Base-by-base conservation (phyloP, 225 moss, liverwort and hornwort species). In the Bryoerythrophyllum caledonicum region DNA sequence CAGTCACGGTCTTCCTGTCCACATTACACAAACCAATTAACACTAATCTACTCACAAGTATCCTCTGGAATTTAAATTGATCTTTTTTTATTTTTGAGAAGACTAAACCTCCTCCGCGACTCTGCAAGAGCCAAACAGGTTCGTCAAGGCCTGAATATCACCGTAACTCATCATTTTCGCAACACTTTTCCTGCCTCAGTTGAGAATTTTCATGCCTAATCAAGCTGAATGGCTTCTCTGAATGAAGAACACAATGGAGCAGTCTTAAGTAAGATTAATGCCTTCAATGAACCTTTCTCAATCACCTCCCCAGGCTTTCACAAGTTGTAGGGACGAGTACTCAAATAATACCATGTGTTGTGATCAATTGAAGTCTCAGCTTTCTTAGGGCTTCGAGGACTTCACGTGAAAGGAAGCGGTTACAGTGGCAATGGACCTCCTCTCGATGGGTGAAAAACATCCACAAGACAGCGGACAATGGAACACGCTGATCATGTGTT, bases 101-200 rank as follows among this genome's bases (percentile, higher is more conserved):
- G 21, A 40, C 64, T 34, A n/a, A 17, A 85, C 79, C 65, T 82
- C 79, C 52, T 82, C 72, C 38, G 30, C 25, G 0, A 54, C 38
- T 63, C 57, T 68, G 5, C 75, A 72, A n/a, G 78, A 26, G 11
- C 67, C 30, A 49, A 90, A 79, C 5, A 90, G 74, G 32, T 79
- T 21, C 38, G 87, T 87, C 55, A 90, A 71, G 20, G 90, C 90
- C 72, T 87, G 75, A 19, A 90, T 27, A 43, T 90, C 90, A 3
- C 14, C 32, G 60, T 52, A 32, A 27, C 30, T 66, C 77, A 66
- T 77, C 84, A 78, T 84, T 24, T 66, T 71, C 30, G 54, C 25
- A 4, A 17, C 27, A 2, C 25, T 35, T 26, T 19, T 23, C 21
- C 41, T 21, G 12, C 27, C 2, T 13, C n/a, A n/a, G n/a, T n/a